Evolutionary conservation across 202 grass and related monocot genomes (phyloP), one percentile per base, ranked within the genome.

Genomic region (Panicum virgatum): DNA sequence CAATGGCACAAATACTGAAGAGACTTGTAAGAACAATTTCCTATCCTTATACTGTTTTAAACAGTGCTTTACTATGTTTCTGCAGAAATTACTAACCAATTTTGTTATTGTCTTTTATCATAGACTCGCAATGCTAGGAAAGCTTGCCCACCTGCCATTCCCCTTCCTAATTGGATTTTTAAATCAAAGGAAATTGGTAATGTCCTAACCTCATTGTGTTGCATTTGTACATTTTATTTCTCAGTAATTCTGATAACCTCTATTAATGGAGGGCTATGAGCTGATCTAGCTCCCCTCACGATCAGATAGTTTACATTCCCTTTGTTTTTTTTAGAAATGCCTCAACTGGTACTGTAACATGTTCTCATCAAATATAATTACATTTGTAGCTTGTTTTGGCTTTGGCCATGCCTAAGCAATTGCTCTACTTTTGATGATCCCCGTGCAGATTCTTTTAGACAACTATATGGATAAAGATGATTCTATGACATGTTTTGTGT

Each of bases 91-190:
- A 18, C 47, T 39, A 25, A 56, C 80, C 23, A 20, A 16, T 81
- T 64, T n/a, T 34, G 36, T 69, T 84, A 32, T n/a, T 86, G 25
- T 63, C 53, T 73, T 85, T 30, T 76, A 57, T 66, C 76, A 53
- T 71, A 98, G 96, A 98, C 96, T 80, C 87, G 96, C 63, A 98
- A 93, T 93, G 92, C 92, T 88, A 92, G 93, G 73, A 98, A 98
- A 82, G 92, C 96, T 86, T 98, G 96, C 92, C 96, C 96, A 42
- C 77, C 86, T 82, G 77, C 32, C 23, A 77, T 98, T 86, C 58
- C 90, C 62, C 85, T 93, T 91, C 96, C 96, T 76, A 78, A 91
- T 58, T 98, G 96, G 96, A 76, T 98, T 77, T 77, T 78, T 23
- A 80, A 93, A 70, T 86, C 92, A 62, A 98, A 87, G 82, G 90